Evolutionary conservation across 495 filamentous ascomycete species (phyloP).

Genomic region (Lindgomyces ingoldianus): DNA sequence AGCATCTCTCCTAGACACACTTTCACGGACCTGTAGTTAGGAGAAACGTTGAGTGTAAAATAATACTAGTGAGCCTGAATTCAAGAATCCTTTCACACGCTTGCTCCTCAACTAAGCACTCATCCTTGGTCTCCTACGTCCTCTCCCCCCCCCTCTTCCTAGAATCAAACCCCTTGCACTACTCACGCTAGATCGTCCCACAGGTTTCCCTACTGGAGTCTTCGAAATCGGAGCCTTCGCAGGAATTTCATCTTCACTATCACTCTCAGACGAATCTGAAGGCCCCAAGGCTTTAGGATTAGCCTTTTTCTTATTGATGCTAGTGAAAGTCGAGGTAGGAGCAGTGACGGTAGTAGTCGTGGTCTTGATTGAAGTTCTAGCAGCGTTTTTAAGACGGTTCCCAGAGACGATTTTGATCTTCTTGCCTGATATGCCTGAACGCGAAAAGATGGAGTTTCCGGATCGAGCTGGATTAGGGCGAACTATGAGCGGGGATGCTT

Average conservation of each 20-base stretch:
- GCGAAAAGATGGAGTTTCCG: conserved; percentile 5
- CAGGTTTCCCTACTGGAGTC: background rate
- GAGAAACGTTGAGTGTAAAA: too few relatives aligned
- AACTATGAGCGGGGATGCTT: background rate
- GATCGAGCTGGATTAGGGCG: conserved; percentile 3
- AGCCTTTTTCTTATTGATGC: background rate
- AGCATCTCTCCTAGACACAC: too few relatives aligned
- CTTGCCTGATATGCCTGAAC: conserved; percentile 20
- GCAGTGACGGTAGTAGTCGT: background rate
- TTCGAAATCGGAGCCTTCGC: conserved; percentile 16
- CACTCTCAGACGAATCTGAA: conserved; percentile 4
- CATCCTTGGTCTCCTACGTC: conserved; percentile 22
- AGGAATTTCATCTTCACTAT: conserved; percentile 30
- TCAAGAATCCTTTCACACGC: too few relatives aligned
- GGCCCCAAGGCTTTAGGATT: conserved; percentile 5
- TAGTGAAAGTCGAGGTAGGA: background rate
- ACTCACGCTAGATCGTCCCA: background rate
- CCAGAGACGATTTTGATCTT: conserved; percentile 22
- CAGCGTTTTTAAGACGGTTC: background rate
- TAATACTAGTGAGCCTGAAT: too few relatives aligned
- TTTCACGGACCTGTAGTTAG: too few relatives aligned
- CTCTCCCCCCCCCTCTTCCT: conserved; percentile 13
- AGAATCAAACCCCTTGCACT: background rate
- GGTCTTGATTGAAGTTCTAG: conserved; percentile 1
- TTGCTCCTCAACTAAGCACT: conserved; percentile 8